Evolutionary conservation across 345 rosid species (phyloP), one percentile per base, ranked within the genome.

Genomic region (Stellera chamaejasme): DNA sequence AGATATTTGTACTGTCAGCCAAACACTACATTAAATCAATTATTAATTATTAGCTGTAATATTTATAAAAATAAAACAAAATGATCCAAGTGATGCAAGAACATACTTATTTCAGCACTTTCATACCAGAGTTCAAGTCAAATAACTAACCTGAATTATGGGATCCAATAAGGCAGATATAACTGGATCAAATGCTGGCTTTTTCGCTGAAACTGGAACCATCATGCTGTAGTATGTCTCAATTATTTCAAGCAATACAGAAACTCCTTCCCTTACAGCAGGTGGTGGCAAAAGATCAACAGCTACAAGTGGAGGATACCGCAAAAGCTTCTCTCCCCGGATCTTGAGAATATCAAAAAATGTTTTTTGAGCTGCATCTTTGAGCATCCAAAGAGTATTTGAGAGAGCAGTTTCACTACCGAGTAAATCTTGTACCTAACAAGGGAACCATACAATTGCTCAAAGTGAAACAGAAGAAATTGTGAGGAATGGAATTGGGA

Each of bases 241-340:
- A 61, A 84, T 93, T 63, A 89, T 82, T 68, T 93, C 97, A 54
- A 93, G 97, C 57, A 88, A 80, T 58, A 93, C 65, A 70, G 95
- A 78, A 61, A 93, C 84, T 71, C 94, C 99, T 68, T 89, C 99
- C 64, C 87, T 79, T 62, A 93, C 96, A 41, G 95, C 97, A 28
- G 89, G 76, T 50, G 99, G 97, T 2, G 99, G 96, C 63, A 97
- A 83, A 42, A 93, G 97, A 80, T 93, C 97, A 60, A 70, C 70
- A 27, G 97, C 82, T 51, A 93, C 90, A 54, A 89, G 99, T 26
- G 99, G 99, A 71, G 96, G 96, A 77, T 87, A 90, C 11, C 88
- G 90, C 60, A 93, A 69, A 66, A 93, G 92, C 78, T 85, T 93
- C 77, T 93, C 97, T 52, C 97, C 96, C 50, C 92, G 80, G 60